Evolutionary conservation across 352 stramenopile genomes (phyloP).

Genomic region (Plasmopara muralis): DNA sequence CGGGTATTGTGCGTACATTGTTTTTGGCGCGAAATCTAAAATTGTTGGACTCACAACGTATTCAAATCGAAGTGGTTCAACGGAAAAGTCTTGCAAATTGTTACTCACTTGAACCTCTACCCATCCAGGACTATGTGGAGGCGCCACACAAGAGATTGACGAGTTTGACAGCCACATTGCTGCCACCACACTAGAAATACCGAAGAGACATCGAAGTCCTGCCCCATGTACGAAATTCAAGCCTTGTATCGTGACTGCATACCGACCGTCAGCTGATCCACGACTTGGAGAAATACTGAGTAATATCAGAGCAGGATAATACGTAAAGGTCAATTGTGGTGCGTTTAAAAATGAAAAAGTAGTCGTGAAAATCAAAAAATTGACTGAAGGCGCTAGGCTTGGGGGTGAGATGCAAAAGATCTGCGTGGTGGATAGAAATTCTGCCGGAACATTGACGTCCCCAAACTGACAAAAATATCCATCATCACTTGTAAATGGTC

Average conservation of each 20-base stretch:
- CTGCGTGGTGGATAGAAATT: constrained; percentile 23
- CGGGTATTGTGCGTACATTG: constrained; percentile 7
- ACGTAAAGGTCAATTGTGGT: constrained; percentile 18
- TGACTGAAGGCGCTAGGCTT: constrained; percentile 12
- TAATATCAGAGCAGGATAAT: constrained; percentile 14
- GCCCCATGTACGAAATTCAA: constrained; percentile 29
- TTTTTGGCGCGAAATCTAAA: constrained; percentile 24
- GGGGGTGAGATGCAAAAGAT: constrained; percentile 31
- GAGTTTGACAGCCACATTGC: constrained; percentile 32
- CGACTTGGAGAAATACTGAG: constrained; percentile 13
- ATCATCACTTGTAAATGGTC: constrained; percentile 15
- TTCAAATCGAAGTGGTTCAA: constrained; percentile 25
- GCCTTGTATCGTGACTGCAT: constrained; percentile 25
- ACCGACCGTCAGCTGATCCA: constrained; percentile 27
- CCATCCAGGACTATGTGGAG: constrained; percentile 21
- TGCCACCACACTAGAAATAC: constrained; percentile 22
- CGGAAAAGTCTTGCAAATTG: constrained; percentile 49
- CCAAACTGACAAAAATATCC: constrained; percentile 30
- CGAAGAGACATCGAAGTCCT: constrained; percentile 38
- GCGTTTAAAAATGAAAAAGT: constrained; percentile 3
- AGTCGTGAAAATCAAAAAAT: constrained; percentile 19
- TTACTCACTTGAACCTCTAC: constrained; percentile 43
- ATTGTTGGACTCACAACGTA: constrained; percentile 31
- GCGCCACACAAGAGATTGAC: constrained; percentile 25
- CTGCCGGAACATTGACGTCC: constrained; percentile 6